These are phyloP conservation scores for Fusarium begoniae DNA, from an alignment of 2,329 filamentous ascomycete species.

Conservation along the genomic window DNA sequence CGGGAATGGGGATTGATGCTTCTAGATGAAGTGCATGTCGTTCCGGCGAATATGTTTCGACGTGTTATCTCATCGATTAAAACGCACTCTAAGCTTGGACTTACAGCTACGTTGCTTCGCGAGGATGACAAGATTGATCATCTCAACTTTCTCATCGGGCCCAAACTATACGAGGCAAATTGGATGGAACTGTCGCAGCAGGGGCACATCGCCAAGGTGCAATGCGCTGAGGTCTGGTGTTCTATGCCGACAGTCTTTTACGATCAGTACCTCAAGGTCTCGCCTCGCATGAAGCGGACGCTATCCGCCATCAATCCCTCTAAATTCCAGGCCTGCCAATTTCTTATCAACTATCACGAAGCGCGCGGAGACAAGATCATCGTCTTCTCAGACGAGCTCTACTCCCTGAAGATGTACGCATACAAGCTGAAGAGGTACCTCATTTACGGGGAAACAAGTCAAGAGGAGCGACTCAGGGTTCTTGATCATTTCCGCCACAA, in stretches of 20 bases:
- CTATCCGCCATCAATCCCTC: conserved; percentile 97
- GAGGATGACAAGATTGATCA: conserved; percentile 99
- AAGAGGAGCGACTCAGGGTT: conserved; percentile 85
- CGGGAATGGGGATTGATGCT: conserved; percentile 98
- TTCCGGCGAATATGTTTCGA: conserved; percentile 96
- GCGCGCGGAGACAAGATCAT: conserved; percentile 96
- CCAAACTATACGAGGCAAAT: conserved; percentile 97
- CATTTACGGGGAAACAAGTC: conserved; percentile 89
- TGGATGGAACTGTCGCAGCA: conserved; percentile 99
- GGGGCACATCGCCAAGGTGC: conserved; percentile 94
- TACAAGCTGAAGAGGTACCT: conserved; percentile 82
- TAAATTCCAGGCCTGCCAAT: conserved; percentile 97
- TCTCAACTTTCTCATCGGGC: conserved; percentile 95
- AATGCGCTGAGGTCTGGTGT: conserved; percentile 99
- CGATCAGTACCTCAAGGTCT: conserved; percentile 86
- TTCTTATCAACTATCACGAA: conserved; percentile 98
- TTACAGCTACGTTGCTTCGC: conserved; percentile 91
- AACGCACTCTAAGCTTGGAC: conserved; percentile 91
- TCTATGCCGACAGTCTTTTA: conserved; percentile 99
- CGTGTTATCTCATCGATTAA: conserved; percentile 93
- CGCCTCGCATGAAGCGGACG: conserved; percentile 56
- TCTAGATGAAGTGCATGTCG: conserved; percentile 96
- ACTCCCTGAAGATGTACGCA: conserved; percentile 88
- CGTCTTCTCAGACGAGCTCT: conserved; percentile 97
- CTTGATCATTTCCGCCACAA: conserved; percentile 96